phyloP scores from a whole-genome alignment of 208 protist genomes.

The Acanthamoeba triangularis region DNA sequence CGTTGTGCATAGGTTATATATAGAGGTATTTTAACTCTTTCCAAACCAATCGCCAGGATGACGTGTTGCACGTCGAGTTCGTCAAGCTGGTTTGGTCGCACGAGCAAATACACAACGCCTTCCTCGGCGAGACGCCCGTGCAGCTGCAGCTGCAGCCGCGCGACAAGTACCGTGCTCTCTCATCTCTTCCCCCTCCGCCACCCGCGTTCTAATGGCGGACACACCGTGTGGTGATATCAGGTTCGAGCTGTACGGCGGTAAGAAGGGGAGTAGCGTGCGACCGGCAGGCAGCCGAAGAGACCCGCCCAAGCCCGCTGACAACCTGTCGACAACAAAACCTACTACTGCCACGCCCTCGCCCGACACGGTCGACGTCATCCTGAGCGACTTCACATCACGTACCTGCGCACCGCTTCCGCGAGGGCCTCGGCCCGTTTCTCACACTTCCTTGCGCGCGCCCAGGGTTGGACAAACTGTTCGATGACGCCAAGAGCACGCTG shows the following conservation, averaged over 20 bases:
- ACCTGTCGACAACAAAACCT: not conserved
- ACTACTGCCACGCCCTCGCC: not conserved
- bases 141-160: slow-evolving; percentile 3
- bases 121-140: not conserved
- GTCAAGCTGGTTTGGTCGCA: slow-evolving; percentile 36
- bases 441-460: not conserved
- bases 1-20: too few relatives aligned
- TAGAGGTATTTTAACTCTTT: not conserved
- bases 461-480: slow-evolving; percentile 23
- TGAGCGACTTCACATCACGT: slow-evolving; percentile 24
- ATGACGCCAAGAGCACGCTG: slow-evolving; percentile 28
- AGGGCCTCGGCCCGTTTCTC: not conserved
- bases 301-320: not conserved
- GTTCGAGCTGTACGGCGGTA: slow-evolving; percentile 28
- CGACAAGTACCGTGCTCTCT: not conserved
- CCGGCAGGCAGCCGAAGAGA: not conserved
- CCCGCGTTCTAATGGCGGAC: too few relatives aligned
- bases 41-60: not conserved
- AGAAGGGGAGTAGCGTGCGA: not conserved
- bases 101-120: slow-evolving; percentile 28
- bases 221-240: not conserved
- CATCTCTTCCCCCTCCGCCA: too few relatives aligned
- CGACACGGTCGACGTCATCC: not conserved
- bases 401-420: not conserved
- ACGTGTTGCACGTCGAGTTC: slow-evolving; percentile 26